Evolutionary conservation across 495 filamentous ascomycete species (phyloP).

Genomic region (Bacidia rubella): DNA sequence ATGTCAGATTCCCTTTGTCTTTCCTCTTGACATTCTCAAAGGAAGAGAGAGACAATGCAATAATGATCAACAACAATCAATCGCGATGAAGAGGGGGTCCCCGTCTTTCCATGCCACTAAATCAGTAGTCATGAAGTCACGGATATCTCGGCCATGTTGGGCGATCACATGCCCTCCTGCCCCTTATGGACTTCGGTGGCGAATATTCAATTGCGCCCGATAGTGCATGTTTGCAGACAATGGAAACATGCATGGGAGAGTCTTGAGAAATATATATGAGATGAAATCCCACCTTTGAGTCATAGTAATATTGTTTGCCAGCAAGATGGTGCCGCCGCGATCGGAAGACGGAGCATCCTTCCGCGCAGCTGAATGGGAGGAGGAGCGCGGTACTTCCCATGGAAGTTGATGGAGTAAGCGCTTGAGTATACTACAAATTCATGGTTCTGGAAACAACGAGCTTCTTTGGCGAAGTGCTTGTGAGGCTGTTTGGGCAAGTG

Average conservation of each 20-base stretch:
- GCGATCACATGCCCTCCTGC: neutral
- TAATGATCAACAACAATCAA: too few species aligned
- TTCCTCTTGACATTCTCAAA: too few species aligned
- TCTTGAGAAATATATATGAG: neutral
- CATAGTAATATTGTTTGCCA: neutral
- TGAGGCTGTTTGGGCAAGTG: too few species aligned
- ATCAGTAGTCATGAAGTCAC: neutral
- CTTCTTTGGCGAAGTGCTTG: too few species aligned
- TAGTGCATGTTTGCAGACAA: neutral
- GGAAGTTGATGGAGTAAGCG: neutral
- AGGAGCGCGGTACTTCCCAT: neutral
- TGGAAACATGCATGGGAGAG: neutral
- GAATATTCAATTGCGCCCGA: neutral
- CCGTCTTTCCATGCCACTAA: too few species aligned
- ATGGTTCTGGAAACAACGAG: too few species aligned
- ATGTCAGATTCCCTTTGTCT: neutral
- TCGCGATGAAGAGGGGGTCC: too few species aligned
- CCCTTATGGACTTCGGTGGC: neutral
- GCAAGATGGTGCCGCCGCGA: neutral
- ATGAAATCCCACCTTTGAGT: neutral
- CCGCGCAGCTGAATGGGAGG: neutral
- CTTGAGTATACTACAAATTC: neutral
- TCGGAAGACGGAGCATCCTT: neutral
- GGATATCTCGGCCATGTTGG: neutral
- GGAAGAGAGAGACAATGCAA: too few species aligned